Percentiles rank a stretch among this genome's conserved stretches.
These are phyloP conservation scores for Mucor circinelloides DNA, from an alignment of 371 early-diverging fungal species.

Conservation along the genomic window DNA sequence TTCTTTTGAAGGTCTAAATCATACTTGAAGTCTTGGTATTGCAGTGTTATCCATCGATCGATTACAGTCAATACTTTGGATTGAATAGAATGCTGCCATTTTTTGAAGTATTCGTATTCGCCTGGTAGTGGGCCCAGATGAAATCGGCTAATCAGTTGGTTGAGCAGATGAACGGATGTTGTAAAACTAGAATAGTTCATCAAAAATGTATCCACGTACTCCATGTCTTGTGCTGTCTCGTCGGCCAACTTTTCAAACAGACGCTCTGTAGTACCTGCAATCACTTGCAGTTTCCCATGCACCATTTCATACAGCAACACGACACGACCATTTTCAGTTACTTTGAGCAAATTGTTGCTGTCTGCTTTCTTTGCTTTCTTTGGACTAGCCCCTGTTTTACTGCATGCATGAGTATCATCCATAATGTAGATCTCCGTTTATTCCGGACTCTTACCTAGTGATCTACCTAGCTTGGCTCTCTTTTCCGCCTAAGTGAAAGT, in stretches of 20 bases:
- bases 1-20: constrained; percentile 32
- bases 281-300: constrained; percentile 51
- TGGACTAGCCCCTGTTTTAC: background rate
- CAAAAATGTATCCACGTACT: constrained; percentile 66
- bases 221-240: constrained; percentile 60
- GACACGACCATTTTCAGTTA: constrained; percentile 44
- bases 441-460: constrained; percentile 4
- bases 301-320: constrained; percentile 58
- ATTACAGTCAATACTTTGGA: constrained; percentile 64
- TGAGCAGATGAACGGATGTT: constrained; percentile 52
- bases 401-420: background rate
- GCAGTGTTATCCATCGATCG: constrained; percentile 63
- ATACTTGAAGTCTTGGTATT: constrained; percentile 59
- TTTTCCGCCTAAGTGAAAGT: background rate
- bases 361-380: constrained; percentile 12
- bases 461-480: constrained; percentile 13
- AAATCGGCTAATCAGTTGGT: constrained; percentile 55
- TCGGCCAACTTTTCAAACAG: constrained; percentile 62
- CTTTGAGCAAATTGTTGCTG: constrained; percentile 23
- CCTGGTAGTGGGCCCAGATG: constrained; percentile 49
- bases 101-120: constrained; percentile 53
- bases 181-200: constrained; percentile 60
- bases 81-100: constrained; percentile 60
- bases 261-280: constrained; percentile 59
- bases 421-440: background rate